A percentile compares a stretch with the other conserved stretches of the same genome.
Conservation (phyloP, 345 rosid genomes). For the Pistacia vera region DNA sequence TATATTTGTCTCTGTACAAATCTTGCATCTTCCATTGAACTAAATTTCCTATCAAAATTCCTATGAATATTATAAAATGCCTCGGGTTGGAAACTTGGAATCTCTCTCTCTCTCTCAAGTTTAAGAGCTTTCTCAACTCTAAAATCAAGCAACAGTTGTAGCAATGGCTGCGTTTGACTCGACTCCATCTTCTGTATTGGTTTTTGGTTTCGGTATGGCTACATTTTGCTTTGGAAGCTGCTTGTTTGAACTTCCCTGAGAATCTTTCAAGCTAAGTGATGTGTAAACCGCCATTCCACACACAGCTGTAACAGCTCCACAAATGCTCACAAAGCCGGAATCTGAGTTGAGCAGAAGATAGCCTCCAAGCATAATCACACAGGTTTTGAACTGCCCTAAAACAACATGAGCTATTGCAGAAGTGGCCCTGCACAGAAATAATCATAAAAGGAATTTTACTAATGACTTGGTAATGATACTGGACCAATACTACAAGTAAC, state of each 20-base stretch:
- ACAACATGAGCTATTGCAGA: slow-evolving; percentile 96
- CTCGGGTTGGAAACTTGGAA: not conserved
- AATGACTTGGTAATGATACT: too few relatives aligned
- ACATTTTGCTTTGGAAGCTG: slow-evolving; percentile 46
- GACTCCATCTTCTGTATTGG: slow-evolving; percentile 29
- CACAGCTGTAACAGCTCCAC: slow-evolving; percentile 76
- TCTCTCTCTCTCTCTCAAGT: not conserved
- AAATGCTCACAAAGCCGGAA: slow-evolving; percentile 77
- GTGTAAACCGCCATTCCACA: slow-evolving; percentile 81
- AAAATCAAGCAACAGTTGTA: slow-evolving; percentile 17
- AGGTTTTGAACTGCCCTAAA: slow-evolving; percentile 92
- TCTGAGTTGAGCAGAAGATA: slow-evolving; percentile 69
- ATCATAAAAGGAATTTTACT: not conserved
- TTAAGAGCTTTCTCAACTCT: not conserved
- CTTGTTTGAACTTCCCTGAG: slow-evolving; percentile 35
- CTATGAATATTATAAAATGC: not conserved
- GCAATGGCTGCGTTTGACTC: not conserved
- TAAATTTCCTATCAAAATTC: slow-evolving; percentile 4
- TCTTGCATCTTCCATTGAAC: not conserved
- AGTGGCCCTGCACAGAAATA: slow-evolving; percentile 63
- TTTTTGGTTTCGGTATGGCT: slow-evolving; percentile 51
- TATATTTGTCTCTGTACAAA: slow-evolving; percentile 7
- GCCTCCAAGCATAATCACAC: slow-evolving; percentile 87
- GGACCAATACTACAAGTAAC: too few relatives aligned
- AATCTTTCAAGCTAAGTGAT: slow-evolving; percentile 55